These are phyloP conservation scores for Marsdenia floribunda DNA, from an alignment of 257 asterid species.

Conservation along the genomic window DNA sequence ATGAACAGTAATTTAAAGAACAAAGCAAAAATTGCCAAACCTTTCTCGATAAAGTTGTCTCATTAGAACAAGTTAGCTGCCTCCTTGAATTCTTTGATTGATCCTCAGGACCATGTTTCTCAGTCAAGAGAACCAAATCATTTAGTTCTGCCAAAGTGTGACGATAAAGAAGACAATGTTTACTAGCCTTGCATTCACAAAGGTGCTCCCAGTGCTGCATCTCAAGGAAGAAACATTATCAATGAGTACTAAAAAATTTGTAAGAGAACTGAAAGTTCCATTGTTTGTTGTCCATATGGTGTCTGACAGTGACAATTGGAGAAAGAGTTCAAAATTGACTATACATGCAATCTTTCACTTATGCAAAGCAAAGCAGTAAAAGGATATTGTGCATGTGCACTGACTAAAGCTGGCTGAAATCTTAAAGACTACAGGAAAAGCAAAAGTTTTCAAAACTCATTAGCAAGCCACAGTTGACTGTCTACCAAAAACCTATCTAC, in stretches of 20 bases:
- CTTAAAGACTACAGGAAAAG: not conserved
- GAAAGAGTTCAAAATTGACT: not conserved
- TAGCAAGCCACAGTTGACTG: not conserved
- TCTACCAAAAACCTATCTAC: not conserved
- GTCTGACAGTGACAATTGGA: slow-evolving; percentile 3
- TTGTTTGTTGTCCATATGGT: slow-evolving; percentile 15
- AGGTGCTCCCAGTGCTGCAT: slow-evolving; percentile 92
- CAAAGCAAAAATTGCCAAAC: slow-evolving; percentile 22
- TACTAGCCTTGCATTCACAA: slow-evolving; percentile 81
- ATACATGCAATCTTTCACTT: slow-evolving; percentile 11
- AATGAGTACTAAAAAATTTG: not conserved
- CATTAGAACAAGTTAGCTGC: slow-evolving; percentile 32
- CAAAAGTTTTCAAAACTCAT: not conserved
- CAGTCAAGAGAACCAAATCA: slow-evolving; percentile 48
- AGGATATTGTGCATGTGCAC: not conserved
- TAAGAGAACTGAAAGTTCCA: slow-evolving; percentile 14
- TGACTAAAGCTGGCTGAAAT: not conserved
- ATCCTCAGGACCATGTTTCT: slow-evolving; percentile 34
- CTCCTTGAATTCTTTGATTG: slow-evolving; percentile 31
- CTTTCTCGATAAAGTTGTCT: slow-evolving; percentile 59
- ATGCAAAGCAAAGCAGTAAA: slow-evolving; percentile 1
- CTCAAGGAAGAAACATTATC: slow-evolving; percentile 8
- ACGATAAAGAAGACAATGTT: slow-evolving; percentile 71
- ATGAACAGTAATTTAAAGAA: not conserved
- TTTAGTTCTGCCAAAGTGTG: slow-evolving; percentile 74